phyloP scores from a whole-genome alignment of 192 early-diverging fungal species.

The Linnemannia elongata region DNA sequence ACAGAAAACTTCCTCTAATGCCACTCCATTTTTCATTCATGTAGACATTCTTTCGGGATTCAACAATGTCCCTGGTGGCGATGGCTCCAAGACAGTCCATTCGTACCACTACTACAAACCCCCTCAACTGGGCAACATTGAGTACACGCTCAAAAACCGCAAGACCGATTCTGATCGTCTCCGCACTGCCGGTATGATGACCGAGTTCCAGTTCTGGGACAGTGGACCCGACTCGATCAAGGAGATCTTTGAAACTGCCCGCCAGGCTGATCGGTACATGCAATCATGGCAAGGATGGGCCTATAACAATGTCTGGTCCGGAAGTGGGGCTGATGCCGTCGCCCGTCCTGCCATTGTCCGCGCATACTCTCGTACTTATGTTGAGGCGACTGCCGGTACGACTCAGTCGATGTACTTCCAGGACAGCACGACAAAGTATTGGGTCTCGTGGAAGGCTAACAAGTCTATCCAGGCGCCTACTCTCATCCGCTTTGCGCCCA shows the following conservation, averaged over 20 bases:
- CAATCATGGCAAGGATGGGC: constrained; percentile 71
- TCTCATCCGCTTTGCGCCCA: constrained; percentile 44
- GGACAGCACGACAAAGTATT: constrained; percentile 50
- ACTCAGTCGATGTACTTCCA: constrained; percentile 56
- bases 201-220: constrained; percentile 69
- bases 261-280: constrained; percentile 61
- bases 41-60: constrained; percentile 53
- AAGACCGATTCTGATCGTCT: constrained; percentile 61
- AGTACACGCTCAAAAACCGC: constrained; percentile 56
- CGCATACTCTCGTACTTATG: constrained; percentile 58
- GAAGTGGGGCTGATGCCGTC: constrained; percentile 10
- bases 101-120: constrained; percentile 69
- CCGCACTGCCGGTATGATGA: constrained; percentile 61
- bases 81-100: constrained; percentile 61
- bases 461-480: constrained; percentile 48
- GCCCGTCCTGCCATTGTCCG: constrained; percentile 29
- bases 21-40: neutral
- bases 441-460: constrained; percentile 48
- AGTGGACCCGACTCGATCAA: constrained; percentile 38
- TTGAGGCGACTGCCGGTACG: constrained; percentile 53
- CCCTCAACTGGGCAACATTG: constrained; percentile 58
- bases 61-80: constrained; percentile 66
- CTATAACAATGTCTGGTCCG: constrained; percentile 63
- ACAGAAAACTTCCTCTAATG: neutral
- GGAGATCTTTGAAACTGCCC: constrained; percentile 52